Evolutionary conservation across 345 rosid genomes (phyloP), one percentile per base, ranked within the genome.

Genomic region (Lepidium didymum): DNA sequence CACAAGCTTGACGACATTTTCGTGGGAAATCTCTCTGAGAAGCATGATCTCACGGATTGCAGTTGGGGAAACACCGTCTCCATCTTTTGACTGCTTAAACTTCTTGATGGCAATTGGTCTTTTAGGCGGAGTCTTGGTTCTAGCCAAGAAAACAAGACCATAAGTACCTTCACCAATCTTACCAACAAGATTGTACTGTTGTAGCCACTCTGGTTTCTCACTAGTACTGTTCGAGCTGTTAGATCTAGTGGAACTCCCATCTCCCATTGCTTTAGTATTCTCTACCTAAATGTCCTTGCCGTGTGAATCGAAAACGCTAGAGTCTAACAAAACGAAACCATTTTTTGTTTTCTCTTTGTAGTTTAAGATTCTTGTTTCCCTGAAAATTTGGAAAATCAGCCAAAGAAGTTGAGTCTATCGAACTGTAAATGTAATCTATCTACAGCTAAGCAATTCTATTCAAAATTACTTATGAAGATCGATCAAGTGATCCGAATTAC

Each of bases 151-250:
- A 18, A 95, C 99, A 56, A 95, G 98, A 58, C 98, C 98, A 70
- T 95, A 95, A 3, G 99, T 95, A 7, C 99, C 99, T 79, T 95
- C 99, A 43, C 99, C 99, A 49, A 95, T 95, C 84, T 95, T 95
- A 40, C 99, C 99, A 33, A 95, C 87, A 10, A 95, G 89, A 78
- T 91, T 93, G 80, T 91, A 95, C 50, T 91, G 98, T 61, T 89
- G 99, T 46, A 95, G 87, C 99, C 99, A 95, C 76, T 95, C 96
- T 56, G 99, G 99, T 83, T 85, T 85, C 85, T 83, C 96, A 46
- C 38, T 58, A 5, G 61, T 43, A 33, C 84, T 72, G 62, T 56
- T 56, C 19, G 78, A 69, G 57, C 74, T 72, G 67, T 72, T 57
- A 49, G 75, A 70, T 47, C 77, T 69, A 15, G 69, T 53, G 56